These are phyloP conservation scores for Gremmenia infestans DNA, from an alignment of 2,329 filamentous ascomycete genomes.

Conservation along the genomic window DNA sequence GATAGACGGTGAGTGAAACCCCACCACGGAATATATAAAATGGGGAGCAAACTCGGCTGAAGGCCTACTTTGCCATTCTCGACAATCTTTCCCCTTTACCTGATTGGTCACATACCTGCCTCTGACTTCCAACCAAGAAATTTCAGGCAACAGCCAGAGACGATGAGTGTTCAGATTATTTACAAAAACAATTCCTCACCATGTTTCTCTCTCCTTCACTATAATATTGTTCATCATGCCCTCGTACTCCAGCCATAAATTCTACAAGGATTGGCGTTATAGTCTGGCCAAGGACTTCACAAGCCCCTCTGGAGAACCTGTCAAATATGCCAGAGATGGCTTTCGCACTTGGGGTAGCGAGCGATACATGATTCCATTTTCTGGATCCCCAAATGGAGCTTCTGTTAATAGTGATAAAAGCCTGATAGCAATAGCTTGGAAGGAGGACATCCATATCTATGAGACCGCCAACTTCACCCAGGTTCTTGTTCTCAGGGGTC, in stretches of 20 bases:
- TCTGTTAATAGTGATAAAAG: constrained; percentile 3
- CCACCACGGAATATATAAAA: too few species aligned
- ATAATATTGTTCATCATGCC: constrained; percentile 1
- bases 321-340: constrained; percentile 8
- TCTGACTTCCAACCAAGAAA: too few species aligned
- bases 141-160: too few species aligned
- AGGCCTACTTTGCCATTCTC: too few species aligned
- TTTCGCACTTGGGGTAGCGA: constrained; percentile 11
- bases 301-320: constrained; percentile 1
- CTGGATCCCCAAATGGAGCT: background rate
- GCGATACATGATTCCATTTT: constrained; percentile 4
- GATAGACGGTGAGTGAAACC: too few species aligned
- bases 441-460: constrained; percentile 6
- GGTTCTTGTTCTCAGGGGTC: constrained; percentile 2
- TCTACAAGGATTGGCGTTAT: constrained; percentile 11
- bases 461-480: constrained; percentile 4
- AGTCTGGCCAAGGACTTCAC: constrained; percentile 8
- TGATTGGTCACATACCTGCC: too few species aligned
- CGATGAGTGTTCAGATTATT: too few species aligned
- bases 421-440: constrained; percentile 5
- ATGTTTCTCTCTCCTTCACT: too few species aligned
- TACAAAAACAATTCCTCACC: too few species aligned
- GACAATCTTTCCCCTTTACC: too few species aligned
- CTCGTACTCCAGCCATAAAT: constrained; percentile 6
- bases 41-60: too few species aligned